Conservation (phyloP, 2,329 filamentous ascomycete genomes). For the Hymenoscyphus albidus region DNA sequence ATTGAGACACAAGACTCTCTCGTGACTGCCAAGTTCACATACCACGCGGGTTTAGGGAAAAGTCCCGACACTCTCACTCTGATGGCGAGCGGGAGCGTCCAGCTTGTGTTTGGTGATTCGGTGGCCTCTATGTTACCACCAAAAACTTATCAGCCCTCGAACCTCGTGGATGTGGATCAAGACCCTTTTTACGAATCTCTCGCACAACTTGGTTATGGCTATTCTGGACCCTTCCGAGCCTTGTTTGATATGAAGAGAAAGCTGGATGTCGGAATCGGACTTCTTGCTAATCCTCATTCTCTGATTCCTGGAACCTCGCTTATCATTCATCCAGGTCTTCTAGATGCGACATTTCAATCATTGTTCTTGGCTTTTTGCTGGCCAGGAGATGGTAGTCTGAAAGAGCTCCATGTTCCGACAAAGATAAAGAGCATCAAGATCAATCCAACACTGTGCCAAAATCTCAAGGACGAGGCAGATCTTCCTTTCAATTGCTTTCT, state of each 20-base stretch:
- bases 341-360: slow-evolving; percentile 49
- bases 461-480: slow-evolving; percentile 3
- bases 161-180: slow-evolving; percentile 14
- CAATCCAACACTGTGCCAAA: slow-evolving; percentile 20
- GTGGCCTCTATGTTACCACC: neutral
- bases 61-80: slow-evolving; percentile 2
- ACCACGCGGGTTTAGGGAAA: neutral
- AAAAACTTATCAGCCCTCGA: neutral
- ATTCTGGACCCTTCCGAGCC: slow-evolving; percentile 14
- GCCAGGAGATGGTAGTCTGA: slow-evolving; percentile 24
- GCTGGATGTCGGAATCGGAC: slow-evolving; percentile 6
- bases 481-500: slow-evolving; percentile 10
- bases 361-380: slow-evolving; percentile 33
- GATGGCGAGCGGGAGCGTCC: slow-evolving; percentile 8
- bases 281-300: slow-evolving; percentile 1
- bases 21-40: slow-evolving; percentile 2
- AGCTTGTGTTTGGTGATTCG: slow-evolving; percentile 4
- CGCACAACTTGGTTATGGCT: slow-evolving; percentile 16
- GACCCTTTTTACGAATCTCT: slow-evolving; percentile 19
- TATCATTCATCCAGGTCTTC: slow-evolving; percentile 50
- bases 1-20: slow-evolving; percentile 5
- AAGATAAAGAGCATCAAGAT: slow-evolving; percentile 22
- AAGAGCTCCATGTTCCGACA: slow-evolving; percentile 25
- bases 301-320: neutral
- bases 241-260: slow-evolving; percentile 12